phyloP scores from a whole-genome alignment of 208 protist genomes.

The Leishmania braziliensis region DNA sequence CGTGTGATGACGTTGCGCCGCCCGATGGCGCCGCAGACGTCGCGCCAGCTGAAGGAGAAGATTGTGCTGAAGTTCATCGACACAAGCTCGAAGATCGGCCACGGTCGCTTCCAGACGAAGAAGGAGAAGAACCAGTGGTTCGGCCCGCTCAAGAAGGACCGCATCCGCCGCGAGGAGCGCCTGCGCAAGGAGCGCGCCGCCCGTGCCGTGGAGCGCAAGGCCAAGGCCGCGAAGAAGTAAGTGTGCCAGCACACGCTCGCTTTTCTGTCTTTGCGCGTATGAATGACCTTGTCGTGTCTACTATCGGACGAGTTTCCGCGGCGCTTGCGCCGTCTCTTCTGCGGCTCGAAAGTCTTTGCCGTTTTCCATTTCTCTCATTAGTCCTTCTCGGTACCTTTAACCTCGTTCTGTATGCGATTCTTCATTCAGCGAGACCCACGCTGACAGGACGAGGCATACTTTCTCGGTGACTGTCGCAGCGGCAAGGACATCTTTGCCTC shows the following conservation, averaged over 20 bases:
- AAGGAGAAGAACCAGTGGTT: constrained; percentile 98
- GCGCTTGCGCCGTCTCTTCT: too few relatives aligned
- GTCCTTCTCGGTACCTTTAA: too few relatives aligned
- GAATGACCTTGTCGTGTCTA: too few relatives aligned
- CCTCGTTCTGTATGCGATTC: too few relatives aligned
- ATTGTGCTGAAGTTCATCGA: constrained; percentile 99
- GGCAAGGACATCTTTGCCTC: too few relatives aligned
- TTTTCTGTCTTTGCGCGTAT: too few relatives aligned
- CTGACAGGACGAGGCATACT: too few relatives aligned
- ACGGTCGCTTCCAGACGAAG: constrained; percentile 99
- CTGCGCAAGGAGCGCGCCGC: constrained; percentile 84
- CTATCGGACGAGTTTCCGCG: too few relatives aligned
- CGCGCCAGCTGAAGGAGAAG: constrained; percentile 90
- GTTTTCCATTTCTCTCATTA: too few relatives aligned
- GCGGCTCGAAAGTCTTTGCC: too few relatives aligned
- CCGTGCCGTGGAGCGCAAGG: constrained; percentile 81
- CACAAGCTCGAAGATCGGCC: constrained; percentile 99
- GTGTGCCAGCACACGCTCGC: neutral
- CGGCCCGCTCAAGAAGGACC: constrained; percentile 95
- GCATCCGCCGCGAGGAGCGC: constrained; percentile 81
- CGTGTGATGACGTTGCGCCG: constrained; percentile 98
- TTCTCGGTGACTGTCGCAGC: too few relatives aligned
- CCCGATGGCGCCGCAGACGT: constrained; percentile 91
- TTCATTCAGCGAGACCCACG: too few relatives aligned
- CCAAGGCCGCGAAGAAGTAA: constrained; percentile 40